phyloP scores from a whole-genome alignment of 495 filamentous ascomycete species.

The Clavariopsis aquatica region DNA sequence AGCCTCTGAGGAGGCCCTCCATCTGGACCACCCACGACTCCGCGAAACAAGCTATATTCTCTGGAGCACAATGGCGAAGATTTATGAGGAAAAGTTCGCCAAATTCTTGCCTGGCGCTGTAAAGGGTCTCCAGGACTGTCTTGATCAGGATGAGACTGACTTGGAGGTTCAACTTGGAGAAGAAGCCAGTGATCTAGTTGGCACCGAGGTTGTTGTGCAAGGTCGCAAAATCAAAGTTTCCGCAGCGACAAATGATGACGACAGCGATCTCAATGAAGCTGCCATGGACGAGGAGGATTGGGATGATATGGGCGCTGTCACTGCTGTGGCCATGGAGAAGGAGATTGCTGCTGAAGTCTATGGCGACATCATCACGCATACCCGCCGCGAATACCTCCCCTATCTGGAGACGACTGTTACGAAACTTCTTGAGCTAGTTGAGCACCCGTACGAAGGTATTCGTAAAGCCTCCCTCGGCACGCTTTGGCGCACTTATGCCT shows the following conservation, averaged over 20 bases:
- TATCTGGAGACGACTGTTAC: conserved; percentile 91
- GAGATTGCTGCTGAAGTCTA: conserved; percentile 95
- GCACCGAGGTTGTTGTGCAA: conserved; percentile 71
- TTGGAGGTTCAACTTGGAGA: conserved; percentile 77
- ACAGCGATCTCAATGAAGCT: conserved; percentile 38
- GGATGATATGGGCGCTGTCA: conserved; percentile 79
- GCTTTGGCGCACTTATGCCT: conserved; percentile 88
- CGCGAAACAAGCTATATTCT: conserved; percentile 95
- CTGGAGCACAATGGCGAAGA: conserved; percentile 91
- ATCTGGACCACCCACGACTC: conserved; percentile 84
- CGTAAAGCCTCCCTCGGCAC: conserved; percentile 88
- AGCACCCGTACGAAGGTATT: conserved; percentile 91
- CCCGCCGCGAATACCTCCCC: conserved; percentile 72
- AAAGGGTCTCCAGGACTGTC: conserved; percentile 77
- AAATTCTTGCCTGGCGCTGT: conserved; percentile 84
- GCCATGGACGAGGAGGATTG: conserved; percentile 71
- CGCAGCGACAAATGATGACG: conserved; percentile 44
- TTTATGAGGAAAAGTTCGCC: conserved; percentile 87
- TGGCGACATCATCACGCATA: conserved; percentile 86
- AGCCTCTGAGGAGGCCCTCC: conserved; percentile 85
- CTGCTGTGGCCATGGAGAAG: conserved; percentile 89
- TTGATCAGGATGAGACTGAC: conserved; percentile 88
- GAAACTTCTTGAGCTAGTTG: conserved; percentile 71
- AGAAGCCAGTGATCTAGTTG: conserved; percentile 73
- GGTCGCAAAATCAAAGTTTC: conserved; percentile 85